These are phyloP conservation scores for Lasiosphaeria hispida DNA, from an alignment of 495 filamentous ascomycete genomes.

Conservation along the genomic window DNA sequence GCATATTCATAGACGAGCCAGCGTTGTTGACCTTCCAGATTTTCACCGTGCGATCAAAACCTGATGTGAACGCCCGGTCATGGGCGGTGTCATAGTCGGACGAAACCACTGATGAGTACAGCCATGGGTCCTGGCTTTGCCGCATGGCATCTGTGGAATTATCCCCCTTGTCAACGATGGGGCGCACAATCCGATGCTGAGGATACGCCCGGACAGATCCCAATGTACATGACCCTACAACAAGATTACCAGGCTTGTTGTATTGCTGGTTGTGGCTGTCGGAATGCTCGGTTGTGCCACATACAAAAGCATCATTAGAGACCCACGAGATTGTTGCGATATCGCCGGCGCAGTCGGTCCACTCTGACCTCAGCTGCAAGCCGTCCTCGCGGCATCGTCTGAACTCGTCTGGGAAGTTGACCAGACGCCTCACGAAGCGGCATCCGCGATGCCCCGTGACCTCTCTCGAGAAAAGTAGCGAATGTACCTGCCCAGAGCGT, in stretches of 20 bases:
- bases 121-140: slow-evolving; percentile 61
- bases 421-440: slow-evolving; percentile 27
- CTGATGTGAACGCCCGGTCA: slow-evolving; percentile 66
- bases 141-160: slow-evolving; percentile 58
- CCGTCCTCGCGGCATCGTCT: slow-evolving; percentile 44
- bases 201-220: slow-evolving; percentile 62
- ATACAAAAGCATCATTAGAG: slow-evolving; percentile 49
- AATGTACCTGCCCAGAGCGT: slow-evolving; percentile 28
- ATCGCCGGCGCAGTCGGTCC: slow-evolving; percentile 58
- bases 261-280: slow-evolving; percentile 80
- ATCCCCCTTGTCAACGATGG: slow-evolving; percentile 46
- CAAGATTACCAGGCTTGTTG: slow-evolving; percentile 74
- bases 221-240: slow-evolving; percentile 61
- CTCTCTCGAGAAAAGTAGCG: slow-evolving; percentile 41
- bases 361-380: slow-evolving; percentile 44
- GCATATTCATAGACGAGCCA: slow-evolving; percentile 35
- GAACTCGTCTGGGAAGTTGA: slow-evolving; percentile 40
- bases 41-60: slow-evolving; percentile 78
- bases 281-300: slow-evolving; percentile 69
- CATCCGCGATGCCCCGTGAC: slow-evolving; percentile 34
- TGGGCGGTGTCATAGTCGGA: slow-evolving; percentile 64
- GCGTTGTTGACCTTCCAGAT: slow-evolving; percentile 59
- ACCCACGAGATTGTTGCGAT: slow-evolving; percentile 58
- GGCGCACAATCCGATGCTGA: slow-evolving; percentile 64
- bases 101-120: slow-evolving; percentile 76